phyloP scores from a whole-genome alignment of 768 basidiomycete genomes.

The Pulveroboletus ravenelii region DNA sequence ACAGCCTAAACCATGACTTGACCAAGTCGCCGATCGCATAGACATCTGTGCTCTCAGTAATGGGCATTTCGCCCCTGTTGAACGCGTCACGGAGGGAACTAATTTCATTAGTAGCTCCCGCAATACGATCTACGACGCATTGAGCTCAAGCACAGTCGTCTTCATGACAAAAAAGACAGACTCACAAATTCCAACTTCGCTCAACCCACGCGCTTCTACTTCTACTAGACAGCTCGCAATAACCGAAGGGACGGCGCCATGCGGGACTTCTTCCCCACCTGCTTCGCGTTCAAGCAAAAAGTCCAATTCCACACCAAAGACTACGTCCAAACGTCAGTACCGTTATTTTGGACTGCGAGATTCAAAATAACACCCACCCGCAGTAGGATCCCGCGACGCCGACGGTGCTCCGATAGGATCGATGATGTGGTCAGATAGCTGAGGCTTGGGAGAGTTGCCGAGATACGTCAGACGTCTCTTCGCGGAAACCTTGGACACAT shows the following conservation, averaged over 20 bases:
- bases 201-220: constrained; percentile 71
- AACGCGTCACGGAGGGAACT: constrained; percentile 67
- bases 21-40: constrained; percentile 80
- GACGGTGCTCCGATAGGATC: constrained; percentile 44
- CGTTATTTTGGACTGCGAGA: neutral
- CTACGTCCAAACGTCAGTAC: constrained; percentile 30
- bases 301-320: constrained; percentile 74
- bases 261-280: constrained; percentile 41
- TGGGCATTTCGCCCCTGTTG: constrained; percentile 67
- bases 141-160: neutral
- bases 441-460: constrained; percentile 68
- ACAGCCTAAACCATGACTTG: constrained; percentile 80
- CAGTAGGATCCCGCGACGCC: constrained; percentile 65
- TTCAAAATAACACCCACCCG: constrained; percentile 45
- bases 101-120: constrained; percentile 70
- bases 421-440: constrained; percentile 70
- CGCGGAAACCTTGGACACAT: constrained; percentile 67
- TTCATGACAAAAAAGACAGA: constrained; percentile 5
- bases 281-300: constrained; percentile 65
- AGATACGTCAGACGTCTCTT: constrained; percentile 79
- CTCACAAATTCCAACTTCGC: constrained; percentile 81
- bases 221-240: constrained; percentile 63
- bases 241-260: constrained; percentile 61
- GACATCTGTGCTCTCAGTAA: constrained; percentile 60
- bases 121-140: constrained; percentile 62